These are phyloP conservation scores for Lachancea lanzarotensis DNA, from an alignment of 805 yeast genomes.

Conservation along the genomic window DNA sequence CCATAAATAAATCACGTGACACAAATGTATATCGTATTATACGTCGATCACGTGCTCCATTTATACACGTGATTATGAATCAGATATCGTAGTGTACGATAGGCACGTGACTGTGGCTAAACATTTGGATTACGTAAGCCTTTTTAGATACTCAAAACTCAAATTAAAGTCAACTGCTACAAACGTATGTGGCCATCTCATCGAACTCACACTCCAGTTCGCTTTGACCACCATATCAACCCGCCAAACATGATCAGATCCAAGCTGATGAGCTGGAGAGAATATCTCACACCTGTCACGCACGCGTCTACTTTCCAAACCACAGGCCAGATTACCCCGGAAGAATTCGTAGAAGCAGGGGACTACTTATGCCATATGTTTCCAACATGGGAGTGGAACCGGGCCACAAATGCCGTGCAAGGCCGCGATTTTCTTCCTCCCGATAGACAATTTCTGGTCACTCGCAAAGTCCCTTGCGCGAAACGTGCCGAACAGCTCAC, in stretches of 20 bases:
- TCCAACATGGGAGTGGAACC: slow-evolving; percentile 95
- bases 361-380: slow-evolving; percentile 86
- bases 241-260: slow-evolving; percentile 51
- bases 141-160: too few relatives aligned
- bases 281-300: slow-evolving; percentile 85
- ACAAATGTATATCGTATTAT: too few relatives aligned
- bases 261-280: slow-evolving; percentile 76
- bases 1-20: too few relatives aligned
- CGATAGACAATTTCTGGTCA: slow-evolving; percentile 81
- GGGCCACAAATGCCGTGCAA: slow-evolving; percentile 37
- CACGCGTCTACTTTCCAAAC: slow-evolving; percentile 77
- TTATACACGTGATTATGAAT: too few relatives aligned
- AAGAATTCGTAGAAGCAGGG: slow-evolving; percentile 90
- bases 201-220: not conserved
- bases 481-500: slow-evolving; percentile 56
- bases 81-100: too few relatives aligned
- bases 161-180: too few relatives aligned
- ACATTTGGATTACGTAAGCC: too few relatives aligned
- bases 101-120: too few relatives aligned
- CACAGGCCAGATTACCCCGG: slow-evolving; percentile 93
- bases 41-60: too few relatives aligned
- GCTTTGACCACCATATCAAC: not conserved
- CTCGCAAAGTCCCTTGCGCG: slow-evolving; percentile 83
- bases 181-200: too few relatives aligned
- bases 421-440: slow-evolving; percentile 62